Conservation (phyloP, 768 basidiomycete species). For the Nidularia sp. region DNA sequence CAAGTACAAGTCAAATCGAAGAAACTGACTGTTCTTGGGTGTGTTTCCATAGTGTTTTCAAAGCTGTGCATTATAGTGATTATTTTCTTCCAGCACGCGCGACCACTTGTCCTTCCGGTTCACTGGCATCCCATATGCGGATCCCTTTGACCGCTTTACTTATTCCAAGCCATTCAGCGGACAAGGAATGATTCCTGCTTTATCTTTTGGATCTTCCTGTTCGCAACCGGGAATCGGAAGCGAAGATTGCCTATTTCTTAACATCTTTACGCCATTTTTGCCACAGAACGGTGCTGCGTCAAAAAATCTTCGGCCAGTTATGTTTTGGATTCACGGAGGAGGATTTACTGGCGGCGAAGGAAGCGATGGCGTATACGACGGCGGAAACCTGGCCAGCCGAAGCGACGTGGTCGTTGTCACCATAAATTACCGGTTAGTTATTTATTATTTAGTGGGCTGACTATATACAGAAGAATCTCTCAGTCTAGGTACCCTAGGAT, state of each 20-base stretch:
- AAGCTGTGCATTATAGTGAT: not conserved
- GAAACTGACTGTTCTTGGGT: constrained; percentile 18
- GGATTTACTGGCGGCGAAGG: constrained; percentile 37
- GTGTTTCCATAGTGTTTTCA: not conserved
- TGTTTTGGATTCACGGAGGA: constrained; percentile 51
- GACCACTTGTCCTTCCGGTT: constrained; percentile 48
- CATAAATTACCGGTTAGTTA: constrained; percentile 37
- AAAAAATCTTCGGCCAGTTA: constrained; percentile 30
- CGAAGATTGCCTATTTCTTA: constrained; percentile 46
- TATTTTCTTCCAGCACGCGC: constrained; percentile 25
- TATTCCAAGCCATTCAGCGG: constrained; percentile 30
- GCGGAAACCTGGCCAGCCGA: constrained; percentile 39
- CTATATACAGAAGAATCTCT: constrained; percentile 13
- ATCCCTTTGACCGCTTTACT: constrained; percentile 36
- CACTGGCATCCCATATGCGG: constrained; percentile 46
- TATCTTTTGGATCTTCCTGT: constrained; percentile 26
- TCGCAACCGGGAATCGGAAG: constrained; percentile 18
- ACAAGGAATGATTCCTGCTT: constrained; percentile 23
- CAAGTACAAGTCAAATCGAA: constrained; percentile 20
- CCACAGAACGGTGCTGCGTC: constrained; percentile 11
- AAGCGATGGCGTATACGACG: constrained; percentile 35
- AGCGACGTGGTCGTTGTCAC: constrained; percentile 33
- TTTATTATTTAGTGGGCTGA: constrained; percentile 28
- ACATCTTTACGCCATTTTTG: constrained; percentile 38
- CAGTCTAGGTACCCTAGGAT: constrained; percentile 36